Evolutionary conservation across 2,329 filamentous ascomycete genomes (phyloP), one percentile per base, ranked within the genome.

Genomic region (Hymenotorrendiella dingleyae): DNA sequence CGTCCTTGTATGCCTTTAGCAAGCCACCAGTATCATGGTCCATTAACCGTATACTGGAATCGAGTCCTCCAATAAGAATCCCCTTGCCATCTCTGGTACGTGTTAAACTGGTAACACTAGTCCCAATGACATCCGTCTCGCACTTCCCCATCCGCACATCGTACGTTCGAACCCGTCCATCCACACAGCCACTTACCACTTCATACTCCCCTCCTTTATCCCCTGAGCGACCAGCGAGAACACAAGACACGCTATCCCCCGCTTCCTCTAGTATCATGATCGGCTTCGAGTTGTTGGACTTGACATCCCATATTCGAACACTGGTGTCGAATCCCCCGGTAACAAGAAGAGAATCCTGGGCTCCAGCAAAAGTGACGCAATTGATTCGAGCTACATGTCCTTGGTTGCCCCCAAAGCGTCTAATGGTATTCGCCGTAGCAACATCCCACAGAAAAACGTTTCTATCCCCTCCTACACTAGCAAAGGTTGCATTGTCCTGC

Each of bases 401-500:
- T 10, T 56, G 47, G 45, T 73, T 74, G 17, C 75, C 74, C 14
- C 73, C 72, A 64, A 91, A 93, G 21, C 93, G 76, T 17, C 86
- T 76, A 20, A 85, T 68, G 4, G 91, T 95, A 54, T 78, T 73
- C 14, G 85, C 88, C 3, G 82, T 84, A 35, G 83, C 73, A 0
- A 97, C 93, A 64, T 98, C 93, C 93, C 93, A 97, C 4, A 96
- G 73, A 61, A 96, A 96, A 0, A 95, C 88, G 48, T 78, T 74
- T 55, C 91, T 86, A 68, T 98, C 93, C 46, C 93, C 93, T 53
- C 93, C 93, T 1, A 80, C 78, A n/a, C 83, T 90, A 8, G 82
- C 83, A 63, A 98, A 96, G 32, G 80, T 80, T 52, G 87, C 77
- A 65, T 98, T 98, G 67, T 88, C 83, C 19, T 69, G 60, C 14